Base-by-base conservation (phyloP, 805 yeast genomes). In the Kluyveromyces nonfermentans region DNA sequence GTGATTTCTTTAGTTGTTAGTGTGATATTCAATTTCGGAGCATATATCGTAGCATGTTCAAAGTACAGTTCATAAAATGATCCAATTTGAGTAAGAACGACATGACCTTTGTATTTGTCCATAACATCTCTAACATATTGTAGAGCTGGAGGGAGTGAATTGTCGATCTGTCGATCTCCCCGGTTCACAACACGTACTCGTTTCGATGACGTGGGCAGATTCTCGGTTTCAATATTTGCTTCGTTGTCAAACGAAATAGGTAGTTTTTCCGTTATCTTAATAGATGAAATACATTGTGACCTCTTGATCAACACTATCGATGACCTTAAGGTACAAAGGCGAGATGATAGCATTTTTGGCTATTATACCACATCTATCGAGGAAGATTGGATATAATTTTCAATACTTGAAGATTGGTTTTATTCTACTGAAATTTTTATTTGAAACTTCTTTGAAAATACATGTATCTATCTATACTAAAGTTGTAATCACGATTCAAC, bases 61-160 rank as follows among this genome's bases (percentile, higher is more conserved):
- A 85, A 87, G 57, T 93, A 93, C 3, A 90, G 65, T 64, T 86
- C 96, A 53, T 84, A 86, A 61, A 86, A 86, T 18, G 88, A 77
- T 1, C 96, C 97, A 32, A 88, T 89, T 53, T 87, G 94, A 1
- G 88, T 80, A 33, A 82, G 55, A 0, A 85, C 80, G 0, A 83
- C 80, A 48, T 79, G 72, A 4, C 67, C 74, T 8, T 72, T 70
- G 50, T 74, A 64, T 38, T 58, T 51, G 37, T 70, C 68, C 72
- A 75, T 76, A 14, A 67, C 52, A 4, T 62, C 63, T 32, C 71
- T 51, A 2, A 70, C 68, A 32, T 53, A 50, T 32, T 56, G 57
- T 49, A 69, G 50, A 17, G 70, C 51, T 2, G 70, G 70, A 8
- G 72, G 67, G 14, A 67, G 48, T 7, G 45, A 17, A 16, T 45